A percentile compares a stretch with the other conserved stretches of the same genome.
These are phyloP conservation scores for Citrus cavaleriei DNA, from an alignment of 345 rosid genomes.

Conservation along the genomic window DNA sequence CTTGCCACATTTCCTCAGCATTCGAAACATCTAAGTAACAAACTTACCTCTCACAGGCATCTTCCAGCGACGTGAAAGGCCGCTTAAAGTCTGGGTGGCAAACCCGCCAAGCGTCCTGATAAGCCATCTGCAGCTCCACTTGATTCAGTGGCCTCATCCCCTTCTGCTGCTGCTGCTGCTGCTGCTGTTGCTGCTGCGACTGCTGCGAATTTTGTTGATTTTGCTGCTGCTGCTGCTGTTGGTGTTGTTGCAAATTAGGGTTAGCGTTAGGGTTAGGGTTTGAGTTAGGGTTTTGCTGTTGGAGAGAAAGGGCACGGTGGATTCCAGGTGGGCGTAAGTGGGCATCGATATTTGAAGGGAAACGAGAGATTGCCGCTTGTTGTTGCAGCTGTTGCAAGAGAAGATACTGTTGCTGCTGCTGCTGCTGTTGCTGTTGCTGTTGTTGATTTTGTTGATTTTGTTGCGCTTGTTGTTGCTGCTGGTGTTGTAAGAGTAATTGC, in stretches of 20 bases:
- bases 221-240: conserved; percentile 31
- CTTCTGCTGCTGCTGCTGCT: conserved; percentile 56
- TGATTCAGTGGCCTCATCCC: conserved; percentile 62
- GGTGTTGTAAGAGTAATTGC: conserved; percentile 27
- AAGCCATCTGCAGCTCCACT: conserved; percentile 81
- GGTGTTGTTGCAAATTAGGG: conserved; percentile 27
- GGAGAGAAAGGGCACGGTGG: conserved; percentile 40
- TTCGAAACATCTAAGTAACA: not conserved
- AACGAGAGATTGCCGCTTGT: conserved; percentile 81
- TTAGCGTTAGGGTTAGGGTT: conserved; percentile 24
- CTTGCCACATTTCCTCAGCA: not conserved
- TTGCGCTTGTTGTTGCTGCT: conserved; percentile 32
- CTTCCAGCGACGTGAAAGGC: conserved; percentile 82
- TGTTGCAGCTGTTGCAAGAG: conserved; percentile 55
- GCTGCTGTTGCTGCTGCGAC: conserved; percentile 12
- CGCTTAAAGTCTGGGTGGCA: conserved; percentile 88
- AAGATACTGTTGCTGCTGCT: conserved; percentile 63
- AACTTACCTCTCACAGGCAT: conserved; percentile 88
- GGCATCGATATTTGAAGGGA: conserved; percentile 88
- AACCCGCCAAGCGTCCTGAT: conserved; percentile 94
- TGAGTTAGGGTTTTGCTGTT: conserved; percentile 35
- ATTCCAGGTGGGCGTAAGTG: conserved; percentile 62
- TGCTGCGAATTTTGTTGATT: conserved; percentile 19
- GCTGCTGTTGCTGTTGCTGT: conserved; percentile 18
- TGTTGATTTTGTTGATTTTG: conserved; percentile 45